These are phyloP conservation scores for Microthlaspi erraticum DNA, from an alignment of 345 rosid species.

Conservation along the genomic window DNA sequence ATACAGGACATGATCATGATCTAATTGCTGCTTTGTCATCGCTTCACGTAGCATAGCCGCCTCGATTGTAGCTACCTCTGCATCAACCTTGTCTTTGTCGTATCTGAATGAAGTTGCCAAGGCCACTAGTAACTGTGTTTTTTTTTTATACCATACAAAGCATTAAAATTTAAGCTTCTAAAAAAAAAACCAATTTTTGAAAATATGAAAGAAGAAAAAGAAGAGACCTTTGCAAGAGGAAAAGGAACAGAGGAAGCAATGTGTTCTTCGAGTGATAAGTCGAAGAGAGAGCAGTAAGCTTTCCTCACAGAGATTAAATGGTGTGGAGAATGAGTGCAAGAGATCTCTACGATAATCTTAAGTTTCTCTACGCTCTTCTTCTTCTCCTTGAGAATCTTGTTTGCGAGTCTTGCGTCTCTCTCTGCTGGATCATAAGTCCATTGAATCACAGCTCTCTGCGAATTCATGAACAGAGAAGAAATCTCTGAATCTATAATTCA, in stretches of 20 bases:
- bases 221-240: constrained; percentile 70
- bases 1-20: constrained; percentile 62
- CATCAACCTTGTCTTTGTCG: constrained; percentile 64
- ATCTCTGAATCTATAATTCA: no score
- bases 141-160: neutral
- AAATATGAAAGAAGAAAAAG: neutral
- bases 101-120: constrained; percentile 79
- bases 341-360: constrained; percentile 72
- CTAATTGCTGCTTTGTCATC: constrained; percentile 59
- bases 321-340: constrained; percentile 73
- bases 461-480: neutral
- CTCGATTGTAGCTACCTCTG: constrained; percentile 63
- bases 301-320: constrained; percentile 78
- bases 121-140: constrained; percentile 61
- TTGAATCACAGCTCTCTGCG: constrained; percentile 69
- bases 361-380: constrained; percentile 54
- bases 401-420: constrained; percentile 81
- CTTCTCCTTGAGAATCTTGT: constrained; percentile 55
- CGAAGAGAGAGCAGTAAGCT: constrained; percentile 70
- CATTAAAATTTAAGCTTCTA: constrained; percentile 1
- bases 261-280: constrained; percentile 80
- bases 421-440: constrained; percentile 83
- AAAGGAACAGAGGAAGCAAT: constrained; percentile 51
- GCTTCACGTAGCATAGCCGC: constrained; percentile 68
- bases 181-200: neutral